A percentile compares a stretch with the other conserved stretches of the same genome.
Evolutionary conservation across 352 stramenopile species (phyloP).

Genomic region (Bremia lactucae): DNA sequence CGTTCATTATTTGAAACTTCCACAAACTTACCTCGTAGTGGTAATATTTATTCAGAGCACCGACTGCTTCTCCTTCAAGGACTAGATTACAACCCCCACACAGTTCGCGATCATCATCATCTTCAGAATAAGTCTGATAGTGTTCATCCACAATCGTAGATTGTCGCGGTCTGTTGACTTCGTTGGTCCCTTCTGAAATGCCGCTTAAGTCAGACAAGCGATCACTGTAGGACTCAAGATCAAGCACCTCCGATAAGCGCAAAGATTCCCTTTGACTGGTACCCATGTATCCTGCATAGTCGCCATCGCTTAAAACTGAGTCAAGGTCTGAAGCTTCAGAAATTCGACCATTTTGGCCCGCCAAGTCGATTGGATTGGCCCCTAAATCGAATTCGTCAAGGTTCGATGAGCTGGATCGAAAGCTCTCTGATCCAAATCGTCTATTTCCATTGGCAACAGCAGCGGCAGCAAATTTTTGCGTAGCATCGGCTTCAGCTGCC

Average conservation of each 20-base stretch:
- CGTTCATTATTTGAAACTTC: not conserved
- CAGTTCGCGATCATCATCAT: conserved; percentile 60
- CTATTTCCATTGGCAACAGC: conserved; percentile 23
- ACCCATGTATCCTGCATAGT: conserved; percentile 43
- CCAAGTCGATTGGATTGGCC: conserved; percentile 24
- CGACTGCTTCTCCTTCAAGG: conserved; percentile 68
- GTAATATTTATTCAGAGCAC: conserved; percentile 75
- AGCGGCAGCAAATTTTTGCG: conserved; percentile 18
- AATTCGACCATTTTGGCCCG: conserved; percentile 34
- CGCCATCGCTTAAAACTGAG: conserved; percentile 46
- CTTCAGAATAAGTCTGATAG: conserved; percentile 42
- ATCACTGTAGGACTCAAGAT: conserved; percentile 48
- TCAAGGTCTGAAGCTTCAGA: conserved; percentile 63
- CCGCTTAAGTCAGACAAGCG: conserved; percentile 49
- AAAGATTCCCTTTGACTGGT: conserved; percentile 49
- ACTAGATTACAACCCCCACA: conserved; percentile 60
- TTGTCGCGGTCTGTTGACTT: conserved; percentile 10
- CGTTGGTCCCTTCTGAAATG: conserved; percentile 33
- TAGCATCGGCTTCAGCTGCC: conserved; percentile 18
- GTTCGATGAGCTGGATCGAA: conserved; percentile 26
- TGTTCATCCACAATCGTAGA: conserved; percentile 29
- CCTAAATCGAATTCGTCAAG: conserved; percentile 71
- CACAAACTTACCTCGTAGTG: conserved; percentile 51
- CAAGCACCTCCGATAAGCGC: conserved; percentile 68
- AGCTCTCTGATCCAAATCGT: conserved; percentile 15